Base-by-base conservation (phyloP, 2,329 filamentous ascomycete genomes). In the Hymenoscyphus fructigenus region DNA sequence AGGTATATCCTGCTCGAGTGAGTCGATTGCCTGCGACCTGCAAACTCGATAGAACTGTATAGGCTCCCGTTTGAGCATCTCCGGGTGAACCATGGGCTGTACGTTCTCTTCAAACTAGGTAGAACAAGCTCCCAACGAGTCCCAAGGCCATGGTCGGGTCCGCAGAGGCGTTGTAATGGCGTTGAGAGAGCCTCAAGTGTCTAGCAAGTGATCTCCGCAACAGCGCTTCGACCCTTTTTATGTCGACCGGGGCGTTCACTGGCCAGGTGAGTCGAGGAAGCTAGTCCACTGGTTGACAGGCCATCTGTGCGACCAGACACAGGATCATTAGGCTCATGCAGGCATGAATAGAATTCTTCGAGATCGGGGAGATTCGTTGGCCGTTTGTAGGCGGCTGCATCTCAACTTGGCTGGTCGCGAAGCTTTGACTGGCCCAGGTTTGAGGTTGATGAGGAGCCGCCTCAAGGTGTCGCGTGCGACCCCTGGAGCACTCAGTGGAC, bases 351-450 rank as follows among this genome's bases (percentile, higher is more conserved):
- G 41, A 28, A 32, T 17, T 32, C n/a, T 50, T 20, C 9, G 44
- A 23, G 44, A 50, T 50, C 26, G 17, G 14, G 23, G 17, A 15
- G 29, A 15, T 23, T 29, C 59, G 47, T 56, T 47, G 41, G 57
- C 38, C 32, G 32, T n/a, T n/a, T 26, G 59, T 57, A 56, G 34
- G 61, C 66, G 62, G 66, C 53, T 69, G 64, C 71, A 71, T 72
- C 71, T 72, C 70, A 72, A 69, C 66, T 70, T 66, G 47, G 38
- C 20, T 50, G 47, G 41, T 57, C 41, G 62, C 44, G 29, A 36
- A 61, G 67, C 66, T 68, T 69, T 69, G 69, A 72, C 67, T 73
- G 68, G 71, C 57, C 61, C 50, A 55, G 34, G 66, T 69, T 67
- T 65, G 67, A 67, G 58, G 60, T 63, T 59, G 57, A 55, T 23